Conservation (phyloP, 345 rosid genomes). For the Lumnitzera racemosa region DNA sequence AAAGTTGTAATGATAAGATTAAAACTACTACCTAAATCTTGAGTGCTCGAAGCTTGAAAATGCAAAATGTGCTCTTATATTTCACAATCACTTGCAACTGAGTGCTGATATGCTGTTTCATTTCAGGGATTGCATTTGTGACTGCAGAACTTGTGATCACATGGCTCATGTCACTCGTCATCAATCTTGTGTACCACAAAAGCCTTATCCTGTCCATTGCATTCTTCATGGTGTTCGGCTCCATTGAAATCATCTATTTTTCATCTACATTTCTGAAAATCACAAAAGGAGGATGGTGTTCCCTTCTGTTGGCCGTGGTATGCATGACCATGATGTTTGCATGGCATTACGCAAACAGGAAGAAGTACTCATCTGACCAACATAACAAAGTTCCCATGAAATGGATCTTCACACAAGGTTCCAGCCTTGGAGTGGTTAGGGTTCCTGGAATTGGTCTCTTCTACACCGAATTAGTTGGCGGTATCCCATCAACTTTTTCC, state of each 20-base stretch:
- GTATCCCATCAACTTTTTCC: slow-evolving; percentile 75
- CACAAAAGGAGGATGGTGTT: slow-evolving; percentile 75
- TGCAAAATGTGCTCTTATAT: no score
- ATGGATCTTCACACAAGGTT: slow-evolving; percentile 66
- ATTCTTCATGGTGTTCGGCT: slow-evolving; percentile 56
- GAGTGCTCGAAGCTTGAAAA: no score
- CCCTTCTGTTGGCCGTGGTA: slow-evolving; percentile 52
- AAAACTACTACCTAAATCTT: no score
- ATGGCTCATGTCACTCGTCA: slow-evolving; percentile 60
- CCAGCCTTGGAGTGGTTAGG: slow-evolving; percentile 81
- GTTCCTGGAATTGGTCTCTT: slow-evolving; percentile 92
- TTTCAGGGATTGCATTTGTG: slow-evolving; percentile 77
- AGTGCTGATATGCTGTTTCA: slow-evolving; percentile 8
- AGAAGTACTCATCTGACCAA: slow-evolving; percentile 67
- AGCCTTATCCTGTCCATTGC: slow-evolving; percentile 37
- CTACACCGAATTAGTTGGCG: slow-evolving; percentile 70
- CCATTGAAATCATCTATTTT: slow-evolving; percentile 58
- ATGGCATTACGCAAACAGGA: slow-evolving; percentile 81
- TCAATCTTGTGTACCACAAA: slow-evolving; percentile 65
- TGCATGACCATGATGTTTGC: slow-evolving; percentile 48
- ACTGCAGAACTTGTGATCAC: slow-evolving; percentile 58
- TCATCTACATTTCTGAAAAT: slow-evolving; percentile 50
- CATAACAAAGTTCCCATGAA: slow-evolving; percentile 83
- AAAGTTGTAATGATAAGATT: no score
- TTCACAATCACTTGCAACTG: not conserved